Base-by-base conservation (phyloP, 495 filamentous ascomycete species). In the Rhypophila decipiens region DNA sequence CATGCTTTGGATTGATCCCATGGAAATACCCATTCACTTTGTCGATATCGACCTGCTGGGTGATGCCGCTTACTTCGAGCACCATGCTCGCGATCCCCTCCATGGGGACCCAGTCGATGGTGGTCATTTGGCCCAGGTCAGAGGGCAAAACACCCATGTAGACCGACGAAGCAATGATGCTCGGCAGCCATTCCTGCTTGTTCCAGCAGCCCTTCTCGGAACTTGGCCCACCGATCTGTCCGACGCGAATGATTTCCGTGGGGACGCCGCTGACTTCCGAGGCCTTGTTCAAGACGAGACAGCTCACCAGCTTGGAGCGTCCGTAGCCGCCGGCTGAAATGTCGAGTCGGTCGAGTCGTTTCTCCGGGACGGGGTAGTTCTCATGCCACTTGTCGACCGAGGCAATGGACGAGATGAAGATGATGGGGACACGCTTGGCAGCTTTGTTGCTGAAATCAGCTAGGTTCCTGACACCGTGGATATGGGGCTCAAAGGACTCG, bases 121-220 rank as follows among this genome's bases (percentile, higher is more conserved):
- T 55, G 5, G 64, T 61, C 53, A 71, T 59, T 11, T 46, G 18
- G 0, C 70, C 73, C 0, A 79, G 55, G 0, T 62, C 57, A 9
- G 53, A 42, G 0, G 73, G 74, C 1, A 78, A 49, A 2, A 63
- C 37, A 0, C 68, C 64, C 0, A 78, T 49, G 34, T 72, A 62
- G 10, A 67, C 56, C 19, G 64, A 72, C 24, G 63, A 70, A 0
- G 65, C 69, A 44, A 78, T 46, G 39, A 77, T 56, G 22, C 63
- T 67, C 0, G 80, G 82, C 3, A 85, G 62, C 77, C 78, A 83
- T 44, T 84, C 81, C 18, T 73, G 59, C 29, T 50, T 56, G 50
- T 77, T 80, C 80, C 80, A 85, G 12, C 59, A 49, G 1, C 74
- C 71, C 1, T 55, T 47, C 22, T 64, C 60, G 9, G 61, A 52